Evolutionary conservation across 169 alveolate genomes (phyloP).

Genomic region (Plasmodium coatneyi): DNA sequence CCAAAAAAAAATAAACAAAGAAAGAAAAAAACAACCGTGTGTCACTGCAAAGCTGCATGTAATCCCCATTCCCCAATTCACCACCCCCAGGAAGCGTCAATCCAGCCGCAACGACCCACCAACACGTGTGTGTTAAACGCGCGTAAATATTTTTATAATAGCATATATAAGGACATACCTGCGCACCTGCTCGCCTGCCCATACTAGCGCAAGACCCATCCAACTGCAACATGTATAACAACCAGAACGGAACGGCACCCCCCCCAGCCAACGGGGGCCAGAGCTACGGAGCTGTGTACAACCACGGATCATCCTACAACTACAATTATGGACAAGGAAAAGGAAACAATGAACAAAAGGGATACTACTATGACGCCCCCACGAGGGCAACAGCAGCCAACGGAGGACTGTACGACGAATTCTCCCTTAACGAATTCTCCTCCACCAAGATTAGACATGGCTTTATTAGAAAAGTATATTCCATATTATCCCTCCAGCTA

Average conservation of each 20-base stretch:
- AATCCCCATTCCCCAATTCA: neutral
- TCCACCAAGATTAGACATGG: slow-evolving; percentile 87
- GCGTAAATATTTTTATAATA: neutral
- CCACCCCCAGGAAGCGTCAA: neutral
- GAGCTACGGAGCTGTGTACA: slow-evolving; percentile 60
- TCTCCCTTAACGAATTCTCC: slow-evolving; percentile 70
- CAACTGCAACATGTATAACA: neutral
- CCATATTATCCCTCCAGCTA: slow-evolving; percentile 83
- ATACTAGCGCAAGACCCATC: too few species aligned
- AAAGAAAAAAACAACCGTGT: neutral
- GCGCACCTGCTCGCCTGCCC: neutral
- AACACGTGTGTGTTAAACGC: neutral
- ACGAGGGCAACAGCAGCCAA: slow-evolving; percentile 18
- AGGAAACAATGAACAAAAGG: slow-evolving; percentile 32
- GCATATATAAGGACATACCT: neutral
- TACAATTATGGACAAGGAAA: slow-evolving; percentile 6
- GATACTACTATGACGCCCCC: slow-evolving; percentile 35
- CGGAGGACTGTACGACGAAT: slow-evolving; percentile 63
- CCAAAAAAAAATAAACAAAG: neutral
- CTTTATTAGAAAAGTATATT: slow-evolving; percentile 87
- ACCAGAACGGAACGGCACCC: neutral
- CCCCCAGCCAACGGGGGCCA: neutral
- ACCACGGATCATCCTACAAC: slow-evolving; percentile 12
- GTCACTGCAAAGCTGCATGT: neutral
- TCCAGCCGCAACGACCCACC: neutral